These are phyloP conservation scores for Mucuna pruriens DNA, from an alignment of 306 rosid genomes.

Conservation along the genomic window DNA sequence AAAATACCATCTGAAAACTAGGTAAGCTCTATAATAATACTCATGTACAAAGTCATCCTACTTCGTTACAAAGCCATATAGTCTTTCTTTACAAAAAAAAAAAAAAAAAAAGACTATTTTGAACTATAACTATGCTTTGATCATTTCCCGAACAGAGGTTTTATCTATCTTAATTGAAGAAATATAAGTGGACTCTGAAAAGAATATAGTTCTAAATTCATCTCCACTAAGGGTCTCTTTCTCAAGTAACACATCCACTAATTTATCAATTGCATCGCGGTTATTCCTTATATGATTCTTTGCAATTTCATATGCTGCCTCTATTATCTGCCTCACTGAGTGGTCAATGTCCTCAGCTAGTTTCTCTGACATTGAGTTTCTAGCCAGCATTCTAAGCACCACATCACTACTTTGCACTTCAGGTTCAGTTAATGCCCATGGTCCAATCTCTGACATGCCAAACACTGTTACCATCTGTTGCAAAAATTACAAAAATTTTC, in stretches of 20 bases:
- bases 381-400: constrained; percentile 74
- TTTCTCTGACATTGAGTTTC: constrained; percentile 77
- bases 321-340: constrained; percentile 51
- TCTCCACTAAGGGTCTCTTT: constrained; percentile 71
- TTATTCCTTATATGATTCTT: constrained; percentile 61
- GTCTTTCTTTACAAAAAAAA: no score
- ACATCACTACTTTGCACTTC: constrained; percentile 61
- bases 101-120: no score
- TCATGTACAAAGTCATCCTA: not conserved
- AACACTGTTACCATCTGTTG: constrained; percentile 74
- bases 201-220: constrained; percentile 70
- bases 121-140: constrained; percentile 45
- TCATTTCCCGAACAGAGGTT: constrained; percentile 48
- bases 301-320: constrained; percentile 65
- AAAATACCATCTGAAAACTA: not conserved
- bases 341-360: constrained; percentile 73
- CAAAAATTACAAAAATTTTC: not conserved
- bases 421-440: constrained; percentile 71
- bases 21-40: not conserved
- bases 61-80: not conserved
- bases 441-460: constrained; percentile 91
- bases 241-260: constrained; percentile 70
- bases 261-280: constrained; percentile 67
- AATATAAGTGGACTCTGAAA: constrained; percentile 59
- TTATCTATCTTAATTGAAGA: constrained; percentile 39